These are phyloP conservation scores for Cladosporium sp. DNA, from an alignment of 2,329 filamentous ascomycete genomes.

Conservation along the genomic window DNA sequence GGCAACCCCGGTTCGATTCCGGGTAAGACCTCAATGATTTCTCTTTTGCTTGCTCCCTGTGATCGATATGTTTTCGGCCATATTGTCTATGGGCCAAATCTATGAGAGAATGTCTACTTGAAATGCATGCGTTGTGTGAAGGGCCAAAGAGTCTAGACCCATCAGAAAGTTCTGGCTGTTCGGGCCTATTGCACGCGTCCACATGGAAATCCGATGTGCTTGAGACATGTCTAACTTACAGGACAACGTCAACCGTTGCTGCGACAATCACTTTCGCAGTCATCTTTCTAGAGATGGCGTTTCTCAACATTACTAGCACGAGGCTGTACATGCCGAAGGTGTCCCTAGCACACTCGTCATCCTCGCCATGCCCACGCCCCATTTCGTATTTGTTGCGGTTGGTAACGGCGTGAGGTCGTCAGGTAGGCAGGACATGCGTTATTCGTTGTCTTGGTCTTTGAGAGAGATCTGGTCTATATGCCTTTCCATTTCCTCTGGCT, in stretches of 20 bases:
- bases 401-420: background rate
- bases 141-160: too few relatives aligned
- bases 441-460: background rate
- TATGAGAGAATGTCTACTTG: too few relatives aligned
- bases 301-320: background rate
- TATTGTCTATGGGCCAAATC: too few relatives aligned
- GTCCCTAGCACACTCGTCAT: background rate
- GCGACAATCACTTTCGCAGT: background rate
- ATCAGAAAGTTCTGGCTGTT: too few relatives aligned
- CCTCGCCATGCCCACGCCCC: background rate
- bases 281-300: background rate
- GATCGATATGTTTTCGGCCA: too few relatives aligned
- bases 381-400: background rate
- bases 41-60: too few relatives aligned
- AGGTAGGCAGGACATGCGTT: background rate
- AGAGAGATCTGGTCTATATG: background rate
- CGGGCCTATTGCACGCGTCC: too few relatives aligned
- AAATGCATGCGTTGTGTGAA: too few relatives aligned
- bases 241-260: background rate
- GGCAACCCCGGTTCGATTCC: too few relatives aligned
- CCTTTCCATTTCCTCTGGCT: background rate
- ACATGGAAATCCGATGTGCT: background rate
- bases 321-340: background rate
- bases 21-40: too few relatives aligned
- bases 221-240: background rate